These are phyloP conservation scores for Diaporthe ilicicola DNA, from an alignment of 2,329 filamentous ascomycete genomes.

Conservation along the genomic window DNA sequence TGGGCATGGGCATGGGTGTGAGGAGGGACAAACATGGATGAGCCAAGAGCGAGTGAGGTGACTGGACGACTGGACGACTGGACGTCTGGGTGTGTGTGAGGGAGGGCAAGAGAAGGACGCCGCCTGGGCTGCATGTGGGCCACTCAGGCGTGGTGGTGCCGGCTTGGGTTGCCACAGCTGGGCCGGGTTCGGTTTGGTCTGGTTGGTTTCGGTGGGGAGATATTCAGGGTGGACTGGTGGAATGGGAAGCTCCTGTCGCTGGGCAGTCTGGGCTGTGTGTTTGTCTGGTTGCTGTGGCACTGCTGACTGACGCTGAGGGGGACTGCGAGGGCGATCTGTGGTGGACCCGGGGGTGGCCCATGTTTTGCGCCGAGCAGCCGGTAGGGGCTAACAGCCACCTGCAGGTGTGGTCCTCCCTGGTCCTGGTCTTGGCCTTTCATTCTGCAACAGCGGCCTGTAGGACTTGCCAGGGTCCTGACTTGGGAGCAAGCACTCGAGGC, in stretches of 20 bases:
- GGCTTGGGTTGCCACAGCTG: slow-evolving; percentile 14
- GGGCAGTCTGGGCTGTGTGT: slow-evolving; percentile 4
- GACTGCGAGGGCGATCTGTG: slow-evolving; percentile 6
- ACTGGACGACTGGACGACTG: neutral
- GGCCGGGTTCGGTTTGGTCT: slow-evolving; percentile 7
- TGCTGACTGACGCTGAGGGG: slow-evolving; percentile 13
- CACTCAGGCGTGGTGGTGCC: neutral
- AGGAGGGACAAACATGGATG: slow-evolving; percentile 1
- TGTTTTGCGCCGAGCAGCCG: slow-evolving; percentile 21
- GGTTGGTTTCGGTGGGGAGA: slow-evolving; percentile 7
- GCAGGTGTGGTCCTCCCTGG: slow-evolving; percentile 5
- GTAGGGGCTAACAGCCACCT: slow-evolving; percentile 19
- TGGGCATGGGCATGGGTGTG: neutral
- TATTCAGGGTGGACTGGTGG: slow-evolving; percentile 17
- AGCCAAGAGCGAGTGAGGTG: slow-evolving; percentile 13
- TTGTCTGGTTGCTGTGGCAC: slow-evolving; percentile 22
- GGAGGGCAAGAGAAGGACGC: neutral
- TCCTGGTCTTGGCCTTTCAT: slow-evolving; percentile 14
- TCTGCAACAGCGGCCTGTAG: slow-evolving; percentile 21
- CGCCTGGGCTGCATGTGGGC: slow-evolving; percentile 14
- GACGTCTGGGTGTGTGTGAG: neutral
- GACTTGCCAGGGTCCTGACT: slow-evolving; percentile 17
- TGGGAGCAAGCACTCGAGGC: neutral
- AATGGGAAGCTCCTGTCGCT: slow-evolving; percentile 17
- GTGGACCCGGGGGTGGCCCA: slow-evolving; percentile 17